These are phyloP conservation scores for Larix kaempferi DNA, from an alignment of 75 land plant species.

Conservation along the genomic window DNA sequence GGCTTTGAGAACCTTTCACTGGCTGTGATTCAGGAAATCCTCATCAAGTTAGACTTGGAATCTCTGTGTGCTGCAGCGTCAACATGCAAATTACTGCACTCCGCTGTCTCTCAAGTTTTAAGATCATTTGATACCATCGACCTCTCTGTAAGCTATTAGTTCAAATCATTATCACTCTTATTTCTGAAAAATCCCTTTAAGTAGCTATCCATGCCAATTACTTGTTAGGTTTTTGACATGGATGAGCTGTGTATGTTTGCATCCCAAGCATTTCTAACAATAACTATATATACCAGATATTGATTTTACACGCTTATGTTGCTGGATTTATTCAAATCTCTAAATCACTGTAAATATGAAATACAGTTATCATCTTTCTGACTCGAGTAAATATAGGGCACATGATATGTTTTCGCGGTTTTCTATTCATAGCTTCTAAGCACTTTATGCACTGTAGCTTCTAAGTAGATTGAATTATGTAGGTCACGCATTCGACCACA, in stretches of 20 bases:
- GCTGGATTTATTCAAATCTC: no score
- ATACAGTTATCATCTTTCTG: no score
- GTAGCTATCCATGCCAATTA: no score
- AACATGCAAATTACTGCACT: conserved; percentile 25
- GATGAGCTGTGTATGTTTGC: no score
- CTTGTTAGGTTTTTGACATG: no score
- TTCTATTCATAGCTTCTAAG: background rate
- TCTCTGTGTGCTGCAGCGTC: conserved; percentile 50
- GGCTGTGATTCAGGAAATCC: conserved; percentile 27
- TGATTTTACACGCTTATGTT: background rate
- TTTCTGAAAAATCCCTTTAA: no score
- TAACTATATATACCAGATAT: background rate
- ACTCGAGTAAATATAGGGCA: no score
- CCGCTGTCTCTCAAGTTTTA: conserved; percentile 26
- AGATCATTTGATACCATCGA: conserved; percentile 18
- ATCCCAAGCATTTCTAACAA: background rate
- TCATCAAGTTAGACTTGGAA: conserved; percentile 33
- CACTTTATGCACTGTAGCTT: background rate
- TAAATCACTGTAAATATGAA: no score
- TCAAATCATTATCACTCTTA: background rate
- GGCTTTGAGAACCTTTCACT: conserved; percentile 29
- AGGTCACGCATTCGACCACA: background rate
- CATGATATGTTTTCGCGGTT: background rate
- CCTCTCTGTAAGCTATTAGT: conserved; percentile 19
- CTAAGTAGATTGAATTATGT: background rate